Base-by-base conservation (phyloP, 2,329 filamentous ascomycete species). In the Xylariaceae sp. region DNA sequence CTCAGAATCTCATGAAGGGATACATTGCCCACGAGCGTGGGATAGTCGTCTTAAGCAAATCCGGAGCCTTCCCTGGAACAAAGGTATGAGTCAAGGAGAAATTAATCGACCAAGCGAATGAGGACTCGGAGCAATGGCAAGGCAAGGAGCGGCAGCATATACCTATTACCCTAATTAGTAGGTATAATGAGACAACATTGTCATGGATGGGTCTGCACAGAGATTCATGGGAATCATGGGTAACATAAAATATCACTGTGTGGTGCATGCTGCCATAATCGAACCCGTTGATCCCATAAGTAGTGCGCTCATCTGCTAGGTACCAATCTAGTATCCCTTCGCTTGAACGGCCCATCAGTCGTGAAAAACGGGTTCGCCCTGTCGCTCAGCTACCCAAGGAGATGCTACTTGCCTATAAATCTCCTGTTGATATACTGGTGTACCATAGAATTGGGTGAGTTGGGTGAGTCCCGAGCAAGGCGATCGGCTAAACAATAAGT, bases 1-100 rank as follows among this genome's bases (percentile, higher is more conserved):
- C 44, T 42, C 62, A 96, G 90, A 88, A 88, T 55, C 78, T 94
- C 21, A 96, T 99, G 89, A 99, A 97, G 73, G 94, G 95, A 39
- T 99, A 99, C 72, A 99, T 99, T 62, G 87, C 92, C 30, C 87
- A 92, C 51, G 92, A 96, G 63, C 84, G 88, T 62, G 88, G 87
- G 32, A 92, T 92, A 62, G 88, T 99, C 26, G 94, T 99, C 18
- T 74, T 99, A 53, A 96, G 90, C 71, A 97, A 96, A 72, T 88
- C 82, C 54, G 90, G 89, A 39, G 92, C 94, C 2, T 99, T 99
- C 67, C 94, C 95, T 0, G 92, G 92, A 21, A 97, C 95, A 21
- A 88, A 89, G 16, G 73, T 86, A 45, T 86, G 71, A 70, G 58
- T 60, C 60, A 57, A 51, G 19, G 41, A n/a, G 21, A 32, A 30